Conservation (phyloP, 2,329 filamentous ascomycete genomes). For the Xylaria digitata region DNA sequence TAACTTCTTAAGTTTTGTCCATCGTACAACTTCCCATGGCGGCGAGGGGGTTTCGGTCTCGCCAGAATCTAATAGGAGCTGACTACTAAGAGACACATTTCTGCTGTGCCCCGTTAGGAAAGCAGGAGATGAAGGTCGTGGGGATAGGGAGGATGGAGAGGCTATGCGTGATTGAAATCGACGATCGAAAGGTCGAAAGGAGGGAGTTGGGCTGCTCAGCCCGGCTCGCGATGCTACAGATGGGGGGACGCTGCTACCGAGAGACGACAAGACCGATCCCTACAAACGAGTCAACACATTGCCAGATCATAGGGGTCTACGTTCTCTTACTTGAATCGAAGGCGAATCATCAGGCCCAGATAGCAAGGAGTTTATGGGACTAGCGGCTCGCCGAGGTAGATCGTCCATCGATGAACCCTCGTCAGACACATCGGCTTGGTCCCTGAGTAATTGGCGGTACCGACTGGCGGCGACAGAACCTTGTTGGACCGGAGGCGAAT, state of each 20-base stretch:
- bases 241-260: constrained; percentile 79
- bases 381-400: constrained; percentile 67
- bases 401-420: constrained; percentile 64
- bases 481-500: constrained; percentile 49
- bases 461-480: constrained; percentile 55
- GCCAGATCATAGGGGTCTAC: constrained; percentile 14
- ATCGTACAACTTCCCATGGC: constrained; percentile 96
- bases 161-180: constrained; percentile 89
- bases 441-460: constrained; percentile 59
- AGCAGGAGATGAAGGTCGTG: constrained; percentile 80
- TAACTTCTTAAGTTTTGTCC: constrained; percentile 93
- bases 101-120: constrained; percentile 82
- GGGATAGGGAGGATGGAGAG: constrained; percentile 68
- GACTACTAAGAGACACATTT: constrained; percentile 81
- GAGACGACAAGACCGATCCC: constrained; percentile 72
- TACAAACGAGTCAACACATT: constrained; percentile 46
- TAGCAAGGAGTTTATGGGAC: constrained; percentile 73
- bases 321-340: constrained; percentile 75
- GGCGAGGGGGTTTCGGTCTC: constrained; percentile 78
- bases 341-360: constrained; percentile 87
- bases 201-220: constrained; percentile 77
- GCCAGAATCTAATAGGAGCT: constrained; percentile 69
- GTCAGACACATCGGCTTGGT: constrained; percentile 62
- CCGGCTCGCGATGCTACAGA: constrained; percentile 75
- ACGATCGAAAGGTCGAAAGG: constrained; percentile 92